A percentile compares a stretch with the other conserved stretches of the same genome.
Conservation (phyloP, 805 yeast species). For the Dipodascus geniculatus region DNA sequence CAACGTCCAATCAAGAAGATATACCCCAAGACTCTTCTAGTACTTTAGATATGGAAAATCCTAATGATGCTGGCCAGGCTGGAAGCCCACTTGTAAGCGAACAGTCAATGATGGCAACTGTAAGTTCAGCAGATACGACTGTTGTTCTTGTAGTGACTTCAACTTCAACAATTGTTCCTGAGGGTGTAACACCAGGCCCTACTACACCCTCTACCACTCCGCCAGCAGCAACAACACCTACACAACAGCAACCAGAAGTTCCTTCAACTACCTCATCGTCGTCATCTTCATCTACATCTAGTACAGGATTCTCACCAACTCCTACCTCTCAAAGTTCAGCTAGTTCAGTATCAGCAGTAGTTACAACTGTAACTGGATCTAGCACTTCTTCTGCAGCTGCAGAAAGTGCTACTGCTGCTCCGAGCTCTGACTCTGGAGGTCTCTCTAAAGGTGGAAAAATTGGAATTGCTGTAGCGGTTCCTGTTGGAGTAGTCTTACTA, state of each 20-base stretch:
- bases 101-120: background rate
- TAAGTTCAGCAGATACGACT: slow-evolving; percentile 1
- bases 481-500: background rate
- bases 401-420: background rate
- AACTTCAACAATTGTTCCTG: background rate
- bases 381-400: background rate
- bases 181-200: background rate
- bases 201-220: background rate
- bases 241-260: background rate
- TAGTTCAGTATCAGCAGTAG: background rate
- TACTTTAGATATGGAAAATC: background rate
- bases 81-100: background rate
- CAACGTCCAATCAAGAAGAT: background rate
- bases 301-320: background rate
- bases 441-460: background rate
- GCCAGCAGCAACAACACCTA: background rate
- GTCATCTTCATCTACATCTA: background rate
- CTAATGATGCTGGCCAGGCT: background rate
- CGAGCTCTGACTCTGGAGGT: background rate
- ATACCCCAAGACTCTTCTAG: background rate
- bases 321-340: background rate
- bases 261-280: background rate
- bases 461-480: slow-evolving; percentile 3
- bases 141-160: background rate
- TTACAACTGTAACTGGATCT: background rate